Conservation (phyloP, 352 stramenopile genomes). For the Phytopythium litorale region DNA sequence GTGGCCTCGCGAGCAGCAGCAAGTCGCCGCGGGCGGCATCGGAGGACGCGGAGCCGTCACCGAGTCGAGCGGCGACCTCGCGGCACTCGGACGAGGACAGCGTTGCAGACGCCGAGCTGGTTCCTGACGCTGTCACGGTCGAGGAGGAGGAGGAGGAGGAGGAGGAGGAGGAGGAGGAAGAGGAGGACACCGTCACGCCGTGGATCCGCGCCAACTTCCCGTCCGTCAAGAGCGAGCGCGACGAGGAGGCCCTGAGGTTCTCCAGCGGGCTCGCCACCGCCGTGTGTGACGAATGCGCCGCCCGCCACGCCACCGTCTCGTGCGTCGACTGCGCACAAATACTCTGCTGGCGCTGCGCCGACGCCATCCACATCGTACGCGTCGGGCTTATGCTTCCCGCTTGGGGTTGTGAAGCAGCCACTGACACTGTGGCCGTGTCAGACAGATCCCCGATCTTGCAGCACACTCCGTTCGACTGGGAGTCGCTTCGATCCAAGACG, state of each 20-base stretch:
- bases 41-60: neutral
- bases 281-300: slow-evolving; percentile 55
- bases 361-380: slow-evolving; percentile 78
- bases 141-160: neutral
- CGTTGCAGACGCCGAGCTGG: neutral
- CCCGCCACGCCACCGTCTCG: slow-evolving; percentile 15
- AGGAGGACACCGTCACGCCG: slow-evolving; percentile 13
- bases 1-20: neutral
- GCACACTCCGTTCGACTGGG: slow-evolving; percentile 25
- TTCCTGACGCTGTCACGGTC: neutral
- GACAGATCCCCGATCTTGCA: slow-evolving; percentile 42
- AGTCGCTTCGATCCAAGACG: neutral
- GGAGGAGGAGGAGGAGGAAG: neutral
- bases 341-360: slow-evolving; percentile 59
- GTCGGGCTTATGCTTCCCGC: neutral
- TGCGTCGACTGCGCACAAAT: slow-evolving; percentile 44
- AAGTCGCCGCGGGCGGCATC: neutral
- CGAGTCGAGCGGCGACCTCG: neutral
- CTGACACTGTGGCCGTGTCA: neutral
- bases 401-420: neutral
- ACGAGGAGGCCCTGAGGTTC: slow-evolving; percentile 12
- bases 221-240: slow-evolving; percentile 13
- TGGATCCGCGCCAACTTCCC: slow-evolving; percentile 44
- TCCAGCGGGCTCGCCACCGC: neutral
- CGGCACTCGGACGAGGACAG: neutral